Conservation (phyloP, 78 protist species). For the Diacronema lutheri region DNA sequence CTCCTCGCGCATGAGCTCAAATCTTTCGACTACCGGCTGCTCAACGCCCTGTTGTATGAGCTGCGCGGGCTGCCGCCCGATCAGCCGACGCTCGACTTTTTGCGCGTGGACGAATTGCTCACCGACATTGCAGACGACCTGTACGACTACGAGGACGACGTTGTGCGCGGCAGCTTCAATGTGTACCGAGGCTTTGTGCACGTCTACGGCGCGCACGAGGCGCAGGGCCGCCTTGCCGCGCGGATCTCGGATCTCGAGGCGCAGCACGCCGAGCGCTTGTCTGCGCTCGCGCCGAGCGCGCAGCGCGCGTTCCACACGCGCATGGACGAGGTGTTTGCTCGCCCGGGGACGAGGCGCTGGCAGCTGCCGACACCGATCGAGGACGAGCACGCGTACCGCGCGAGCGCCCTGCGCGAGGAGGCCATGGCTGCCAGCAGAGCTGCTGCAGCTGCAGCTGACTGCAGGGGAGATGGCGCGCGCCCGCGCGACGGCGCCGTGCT, state of each 20-base stretch:
- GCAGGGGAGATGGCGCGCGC: no score
- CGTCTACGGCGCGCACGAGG: neutral
- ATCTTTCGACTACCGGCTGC: neutral
- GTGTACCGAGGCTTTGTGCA: neutral
- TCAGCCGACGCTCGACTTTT: neutral
- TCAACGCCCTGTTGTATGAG: neutral
- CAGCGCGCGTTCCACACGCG: no score
- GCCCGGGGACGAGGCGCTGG: no score
- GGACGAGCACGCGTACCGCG: no score
- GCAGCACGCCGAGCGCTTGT: neutral
- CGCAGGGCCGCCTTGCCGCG: neutral
- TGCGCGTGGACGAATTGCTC: neutral
- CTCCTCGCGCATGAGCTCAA: neutral
- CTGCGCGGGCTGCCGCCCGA: no score
- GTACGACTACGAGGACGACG: constrained; percentile 10
- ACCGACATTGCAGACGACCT: neutral
- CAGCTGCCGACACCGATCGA: no score
- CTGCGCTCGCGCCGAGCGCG: no score
- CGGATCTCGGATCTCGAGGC: neutral
- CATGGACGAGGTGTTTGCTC: no score
- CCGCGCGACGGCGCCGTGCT: no score
- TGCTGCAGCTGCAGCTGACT: no score
- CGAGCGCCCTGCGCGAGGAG: no score
- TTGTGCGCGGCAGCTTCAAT: neutral
- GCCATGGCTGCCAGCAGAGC: no score